Conservation (phyloP, 2,329 filamentous ascomycete species). For the Akanthomyces lecanii region DNA sequence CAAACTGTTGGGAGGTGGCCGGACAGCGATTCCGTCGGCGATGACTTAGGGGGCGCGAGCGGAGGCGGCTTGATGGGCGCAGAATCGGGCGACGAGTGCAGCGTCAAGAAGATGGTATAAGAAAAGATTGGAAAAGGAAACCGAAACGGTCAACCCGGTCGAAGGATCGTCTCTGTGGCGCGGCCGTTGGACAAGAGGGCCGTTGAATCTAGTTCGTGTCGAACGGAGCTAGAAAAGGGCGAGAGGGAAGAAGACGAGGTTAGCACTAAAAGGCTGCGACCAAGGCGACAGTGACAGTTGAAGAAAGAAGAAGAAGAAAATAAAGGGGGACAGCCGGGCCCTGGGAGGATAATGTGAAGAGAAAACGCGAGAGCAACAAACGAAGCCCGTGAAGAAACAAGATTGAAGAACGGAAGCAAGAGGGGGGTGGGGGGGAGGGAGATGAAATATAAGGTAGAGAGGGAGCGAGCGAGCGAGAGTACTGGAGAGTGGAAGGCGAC, state of each 20-base stretch:
- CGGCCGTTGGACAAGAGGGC: not conserved
- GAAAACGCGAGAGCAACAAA: slow-evolving; percentile 17
- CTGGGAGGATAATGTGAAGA: slow-evolving; percentile 18
- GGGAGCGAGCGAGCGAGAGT: slow-evolving; percentile 6
- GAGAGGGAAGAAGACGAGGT: slow-evolving; percentile 23
- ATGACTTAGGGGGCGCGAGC: slow-evolving; percentile 31
- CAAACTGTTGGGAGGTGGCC: slow-evolving; percentile 34
- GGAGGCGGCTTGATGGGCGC: slow-evolving; percentile 26
- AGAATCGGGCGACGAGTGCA: slow-evolving; percentile 16
- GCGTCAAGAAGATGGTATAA: slow-evolving; percentile 2
- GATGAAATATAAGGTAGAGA: slow-evolving; percentile 24
- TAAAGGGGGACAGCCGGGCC: slow-evolving; percentile 27
- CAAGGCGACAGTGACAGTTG: slow-evolving; percentile 6
- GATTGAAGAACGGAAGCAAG: slow-evolving; percentile 18
- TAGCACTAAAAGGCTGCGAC: slow-evolving; percentile 21
- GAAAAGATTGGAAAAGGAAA: not conserved
- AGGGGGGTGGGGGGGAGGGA: slow-evolving; percentile 22
- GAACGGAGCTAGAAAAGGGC: slow-evolving; percentile 17
- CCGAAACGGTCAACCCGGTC: slow-evolving; percentile 2
- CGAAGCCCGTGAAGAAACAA: slow-evolving; percentile 19
- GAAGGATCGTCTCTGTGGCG: not conserved
- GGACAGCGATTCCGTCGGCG: slow-evolving; percentile 33
- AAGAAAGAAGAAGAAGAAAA: slow-evolving; percentile 30
- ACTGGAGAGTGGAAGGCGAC: not conserved
- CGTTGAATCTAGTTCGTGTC: slow-evolving; percentile 13